A percentile compares a stretch with the other conserved stretches of the same genome.
Conservation (phyloP, 202 grass and related monocot genomes). For the Carex sylvatica region DNA sequence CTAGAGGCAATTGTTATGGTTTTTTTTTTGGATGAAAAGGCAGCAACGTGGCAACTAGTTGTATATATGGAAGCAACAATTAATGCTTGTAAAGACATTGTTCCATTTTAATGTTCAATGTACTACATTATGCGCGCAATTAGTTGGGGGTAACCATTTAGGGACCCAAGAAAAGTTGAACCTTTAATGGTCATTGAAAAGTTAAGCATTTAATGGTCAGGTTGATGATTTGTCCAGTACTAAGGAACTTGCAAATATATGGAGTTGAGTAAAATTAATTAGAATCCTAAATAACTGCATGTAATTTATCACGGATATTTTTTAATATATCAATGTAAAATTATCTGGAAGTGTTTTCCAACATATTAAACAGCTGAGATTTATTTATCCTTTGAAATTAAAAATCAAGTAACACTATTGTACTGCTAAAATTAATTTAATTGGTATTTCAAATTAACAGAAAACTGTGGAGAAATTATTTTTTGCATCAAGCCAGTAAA, state of each 20-base stretch:
- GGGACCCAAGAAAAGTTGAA: slow-evolving; percentile 28
- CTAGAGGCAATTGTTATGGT: slow-evolving; percentile 14
- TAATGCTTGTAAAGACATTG: slow-evolving; percentile 17
- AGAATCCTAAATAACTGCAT: not conserved
- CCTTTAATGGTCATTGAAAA: slow-evolving; percentile 9
- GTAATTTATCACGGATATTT: not conserved
- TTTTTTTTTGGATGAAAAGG: slow-evolving; percentile 26
- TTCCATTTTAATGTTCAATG: slow-evolving; percentile 6
- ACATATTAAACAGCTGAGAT: not conserved
- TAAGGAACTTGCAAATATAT: not conserved
- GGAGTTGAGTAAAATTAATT: not conserved
- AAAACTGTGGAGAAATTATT: not conserved
- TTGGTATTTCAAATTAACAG: not conserved
- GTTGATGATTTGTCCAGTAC: not conserved
- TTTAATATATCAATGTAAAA: not conserved
- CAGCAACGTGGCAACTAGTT: slow-evolving; percentile 17
- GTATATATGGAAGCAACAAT: slow-evolving; percentile 15
- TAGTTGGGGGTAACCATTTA: slow-evolving; percentile 27
- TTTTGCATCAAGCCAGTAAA: not conserved
- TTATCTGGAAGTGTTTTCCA: not conserved
- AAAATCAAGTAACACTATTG: not conserved
- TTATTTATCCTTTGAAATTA: not conserved
- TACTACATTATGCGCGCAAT: slow-evolving; percentile 23
- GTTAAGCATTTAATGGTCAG: not conserved
- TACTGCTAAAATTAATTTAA: not conserved